phyloP scores from a whole-genome alignment of 371 early-diverging fungal genomes.

The Spiromyces aspiralis region DNA sequence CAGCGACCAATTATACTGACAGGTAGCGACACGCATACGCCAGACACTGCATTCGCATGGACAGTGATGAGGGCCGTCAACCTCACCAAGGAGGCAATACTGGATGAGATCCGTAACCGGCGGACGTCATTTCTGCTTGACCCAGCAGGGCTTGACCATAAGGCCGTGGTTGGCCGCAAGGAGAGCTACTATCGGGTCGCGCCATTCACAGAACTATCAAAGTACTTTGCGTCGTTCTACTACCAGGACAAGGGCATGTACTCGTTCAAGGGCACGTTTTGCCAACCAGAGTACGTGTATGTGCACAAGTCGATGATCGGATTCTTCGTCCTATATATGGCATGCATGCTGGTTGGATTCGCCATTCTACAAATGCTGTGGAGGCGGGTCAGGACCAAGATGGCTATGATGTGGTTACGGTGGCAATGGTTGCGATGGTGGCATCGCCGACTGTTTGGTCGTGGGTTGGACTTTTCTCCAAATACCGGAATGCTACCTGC shows the following conservation, averaged over 20 bases:
- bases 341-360: no score
- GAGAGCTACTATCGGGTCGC: background rate
- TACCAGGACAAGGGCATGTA: background rate
- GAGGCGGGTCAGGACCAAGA: no score
- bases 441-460: no score
- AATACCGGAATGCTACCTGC: no score
- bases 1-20: conserved; percentile 32
- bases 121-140: conserved; percentile 50
- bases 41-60: conserved; percentile 41
- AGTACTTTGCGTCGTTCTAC: background rate
- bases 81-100: conserved; percentile 29
- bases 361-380: no score
- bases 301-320: background rate
- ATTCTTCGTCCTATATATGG: background rate
- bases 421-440: no score
- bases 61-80: conserved; percentile 37
- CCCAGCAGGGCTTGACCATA: conserved; percentile 33
- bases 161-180: background rate
- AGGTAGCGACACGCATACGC: conserved; percentile 52
- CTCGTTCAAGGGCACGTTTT: background rate
- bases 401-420: no score
- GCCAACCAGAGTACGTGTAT: background rate
- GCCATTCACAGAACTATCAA: background rate
- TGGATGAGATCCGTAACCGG: conserved; percentile 40
- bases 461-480: no score